Percentiles rank a stretch among this genome's conserved stretches.
These are phyloP conservation scores for Penicillium sp. DNA, from an alignment of 2,329 filamentous ascomycete species.

Conservation along the genomic window DNA sequence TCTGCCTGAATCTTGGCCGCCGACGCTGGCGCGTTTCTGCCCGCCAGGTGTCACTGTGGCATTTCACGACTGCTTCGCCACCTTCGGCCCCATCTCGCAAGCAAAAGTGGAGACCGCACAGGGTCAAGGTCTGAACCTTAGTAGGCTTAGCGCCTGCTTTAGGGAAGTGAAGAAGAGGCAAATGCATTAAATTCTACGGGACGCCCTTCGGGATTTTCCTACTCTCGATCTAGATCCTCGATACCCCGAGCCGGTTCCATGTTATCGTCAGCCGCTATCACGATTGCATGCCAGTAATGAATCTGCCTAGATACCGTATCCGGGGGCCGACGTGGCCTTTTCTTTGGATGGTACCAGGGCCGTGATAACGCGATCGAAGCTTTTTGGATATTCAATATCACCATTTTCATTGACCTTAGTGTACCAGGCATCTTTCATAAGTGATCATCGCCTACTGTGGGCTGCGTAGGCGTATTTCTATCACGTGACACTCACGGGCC, in stretches of 20 bases:
- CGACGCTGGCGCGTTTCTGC: background rate
- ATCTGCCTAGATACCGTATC: background rate
- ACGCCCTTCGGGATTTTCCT: background rate
- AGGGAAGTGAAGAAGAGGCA: background rate
- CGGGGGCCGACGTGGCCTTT: background rate
- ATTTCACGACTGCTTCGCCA: background rate
- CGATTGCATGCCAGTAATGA: background rate
- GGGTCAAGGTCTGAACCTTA: background rate
- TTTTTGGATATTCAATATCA: background rate
- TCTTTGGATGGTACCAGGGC: background rate
- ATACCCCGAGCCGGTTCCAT: background rate
- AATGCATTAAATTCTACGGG: background rate
- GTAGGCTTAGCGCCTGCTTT: background rate
- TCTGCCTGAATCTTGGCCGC: constrained; percentile 1
- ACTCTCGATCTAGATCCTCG: background rate
- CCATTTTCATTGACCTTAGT: no score
- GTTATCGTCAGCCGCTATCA: background rate
- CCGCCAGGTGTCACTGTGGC: background rate
- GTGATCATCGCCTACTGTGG: no score
- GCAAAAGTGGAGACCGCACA: background rate
- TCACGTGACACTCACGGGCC: no score
- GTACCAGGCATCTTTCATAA: background rate
- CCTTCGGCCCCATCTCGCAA: background rate
- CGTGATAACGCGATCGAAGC: background rate
- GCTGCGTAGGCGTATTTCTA: no score